phyloP scores from a whole-genome alignment of 2,329 filamentous ascomycete species.

The Volutella citrinella region DNA sequence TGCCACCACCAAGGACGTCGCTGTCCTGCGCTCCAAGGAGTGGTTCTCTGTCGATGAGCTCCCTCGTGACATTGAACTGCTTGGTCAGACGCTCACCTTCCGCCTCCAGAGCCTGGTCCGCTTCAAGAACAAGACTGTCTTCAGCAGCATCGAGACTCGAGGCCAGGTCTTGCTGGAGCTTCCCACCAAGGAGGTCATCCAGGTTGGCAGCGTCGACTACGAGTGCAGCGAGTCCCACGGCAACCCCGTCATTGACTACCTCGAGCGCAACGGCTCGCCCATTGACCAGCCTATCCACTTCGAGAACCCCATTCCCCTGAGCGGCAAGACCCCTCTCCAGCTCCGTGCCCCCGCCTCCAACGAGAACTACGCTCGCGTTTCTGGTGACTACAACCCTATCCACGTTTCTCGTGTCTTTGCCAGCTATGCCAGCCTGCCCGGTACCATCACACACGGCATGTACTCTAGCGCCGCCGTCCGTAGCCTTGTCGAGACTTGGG shows the following conservation, averaged over 20 bases:
- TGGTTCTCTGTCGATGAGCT: slow-evolving; percentile 85
- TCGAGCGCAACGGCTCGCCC: slow-evolving; percentile 83
- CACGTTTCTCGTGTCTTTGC: slow-evolving; percentile 97
- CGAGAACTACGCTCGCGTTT: slow-evolving; percentile 96
- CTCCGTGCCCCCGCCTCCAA: slow-evolving; percentile 93
- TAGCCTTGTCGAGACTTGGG: slow-evolving; percentile 96
- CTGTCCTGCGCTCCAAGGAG: slow-evolving; percentile 91
- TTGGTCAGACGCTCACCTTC: slow-evolving; percentile 94
- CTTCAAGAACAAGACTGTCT: slow-evolving; percentile 93
- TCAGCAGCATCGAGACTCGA: slow-evolving; percentile 85
- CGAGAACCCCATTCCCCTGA: slow-evolving; percentile 94
- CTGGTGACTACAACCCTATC: slow-evolving; percentile 97
- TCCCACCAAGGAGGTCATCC: slow-evolving; percentile 94
- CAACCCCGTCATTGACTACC: slow-evolving; percentile 95
- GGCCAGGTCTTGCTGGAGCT: slow-evolving; percentile 93
- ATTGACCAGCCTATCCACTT: slow-evolving; percentile 97
- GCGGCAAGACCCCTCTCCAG: slow-evolving; percentile 83
- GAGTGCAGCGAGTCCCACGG: slow-evolving; percentile 87
- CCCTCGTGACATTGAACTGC: slow-evolving; percentile 72
- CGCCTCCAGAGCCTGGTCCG: slow-evolving; percentile 86
- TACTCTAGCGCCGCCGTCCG: slow-evolving; percentile 97
- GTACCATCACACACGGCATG: slow-evolving; percentile 99
- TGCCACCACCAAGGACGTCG: slow-evolving; percentile 83
- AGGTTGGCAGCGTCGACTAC: slow-evolving; percentile 96
- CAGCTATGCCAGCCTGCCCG: slow-evolving; percentile 89